Evolutionary conservation across 1,284 basidiomycete species (phyloP).

Genomic region (Moesziomyces aphidis): DNA sequence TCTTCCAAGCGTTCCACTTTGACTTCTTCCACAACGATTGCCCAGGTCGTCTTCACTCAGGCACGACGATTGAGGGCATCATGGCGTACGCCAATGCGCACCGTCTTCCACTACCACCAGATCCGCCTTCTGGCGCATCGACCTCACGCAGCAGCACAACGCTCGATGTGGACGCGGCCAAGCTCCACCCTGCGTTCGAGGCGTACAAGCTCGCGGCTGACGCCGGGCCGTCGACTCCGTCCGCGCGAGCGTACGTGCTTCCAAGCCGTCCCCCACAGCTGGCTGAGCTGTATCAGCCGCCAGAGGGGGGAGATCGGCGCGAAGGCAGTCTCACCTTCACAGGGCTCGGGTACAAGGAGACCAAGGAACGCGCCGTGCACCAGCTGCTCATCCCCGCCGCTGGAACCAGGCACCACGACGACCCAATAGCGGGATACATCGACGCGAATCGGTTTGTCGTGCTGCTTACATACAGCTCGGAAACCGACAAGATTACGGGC

Average conservation of each 20-base stretch:
- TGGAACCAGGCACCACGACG: slow-evolving; percentile 2
- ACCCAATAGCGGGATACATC: slow-evolving; percentile 44
- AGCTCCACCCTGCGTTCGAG: slow-evolving; percentile 42
- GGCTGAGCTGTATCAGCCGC: slow-evolving; percentile 24
- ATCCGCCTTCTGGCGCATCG: background rate
- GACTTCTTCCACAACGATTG: background rate
- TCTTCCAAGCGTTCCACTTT: background rate
- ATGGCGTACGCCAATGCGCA: slow-evolving; percentile 42
- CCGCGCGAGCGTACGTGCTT: slow-evolving; percentile 9
- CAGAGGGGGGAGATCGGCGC: background rate
- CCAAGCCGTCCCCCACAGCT: slow-evolving; percentile 29
- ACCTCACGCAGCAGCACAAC: background rate
- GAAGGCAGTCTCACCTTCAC: slow-evolving; percentile 18
- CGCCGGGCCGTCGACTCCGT: background rate
- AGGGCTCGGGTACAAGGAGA: slow-evolving; percentile 41
- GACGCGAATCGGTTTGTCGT: slow-evolving; percentile 39
- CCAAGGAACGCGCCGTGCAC: slow-evolving; percentile 40
- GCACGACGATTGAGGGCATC: background rate
- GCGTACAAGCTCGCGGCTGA: slow-evolving; percentile 50
- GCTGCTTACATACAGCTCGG: slow-evolving; percentile 18
- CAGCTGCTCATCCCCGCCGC: slow-evolving; percentile 26
- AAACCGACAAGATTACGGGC: slow-evolving; percentile 12
- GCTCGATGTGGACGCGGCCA: slow-evolving; percentile 20
- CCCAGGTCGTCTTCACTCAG: background rate
- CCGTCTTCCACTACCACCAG: slow-evolving; percentile 11